Base-by-base conservation (phyloP, 2,329 filamentous ascomycete species). In the Dryadomyces quercus-mongolicae region DNA sequence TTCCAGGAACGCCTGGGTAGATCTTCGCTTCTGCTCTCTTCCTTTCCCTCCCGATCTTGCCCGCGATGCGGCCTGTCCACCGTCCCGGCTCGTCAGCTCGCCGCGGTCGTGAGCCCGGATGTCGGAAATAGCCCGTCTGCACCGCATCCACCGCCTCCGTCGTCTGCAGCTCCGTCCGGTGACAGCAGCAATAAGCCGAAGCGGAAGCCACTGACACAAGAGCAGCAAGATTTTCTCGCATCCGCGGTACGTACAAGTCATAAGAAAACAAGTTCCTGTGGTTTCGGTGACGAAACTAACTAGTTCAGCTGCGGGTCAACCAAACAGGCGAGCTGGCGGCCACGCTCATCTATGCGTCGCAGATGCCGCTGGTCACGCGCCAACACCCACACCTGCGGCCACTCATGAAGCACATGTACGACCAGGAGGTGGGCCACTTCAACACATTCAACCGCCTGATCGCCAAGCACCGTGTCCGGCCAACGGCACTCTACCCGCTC, bases 301-400 rank as follows among this genome's bases (percentile, higher is more conserved):
- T 16, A 31, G 43, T 49, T 56, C 49, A 85, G 81, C 82, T 97
- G 34, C 89, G 93, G 58, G 93, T 98, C 55, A 97, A 98, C 70
- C 93, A 98, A 71, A 90, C 93, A 22, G 93, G 93, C 65, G 93
- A 98, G 71, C 81, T 98, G n/a, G 93, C 93, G 54, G 93, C 93
- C 34, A 92, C 88, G 25, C 81, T 95, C 54, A 98, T 98, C 68
- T 98, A 97, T 73, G 83, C 82, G 1, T 84, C 88, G 2, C 93
- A 98, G 69, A 92, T 83, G 1, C 89, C 91, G 0, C 80, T 84
- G n/a, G 72, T 97, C 52, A 76, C 89, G 55, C 79, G 81, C 60
- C 80, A 85, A 5, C 85, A 96, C 67, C 92, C 93, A 1, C 87
- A 95, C 66, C 82, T 98, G 18, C 85, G 88, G 7, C 86, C 89